A percentile compares a stretch with the other conserved stretches of the same genome.
phyloP scores from a whole-genome alignment of 371 early-diverging fungal species.

The Mortierella sp. region DNA sequence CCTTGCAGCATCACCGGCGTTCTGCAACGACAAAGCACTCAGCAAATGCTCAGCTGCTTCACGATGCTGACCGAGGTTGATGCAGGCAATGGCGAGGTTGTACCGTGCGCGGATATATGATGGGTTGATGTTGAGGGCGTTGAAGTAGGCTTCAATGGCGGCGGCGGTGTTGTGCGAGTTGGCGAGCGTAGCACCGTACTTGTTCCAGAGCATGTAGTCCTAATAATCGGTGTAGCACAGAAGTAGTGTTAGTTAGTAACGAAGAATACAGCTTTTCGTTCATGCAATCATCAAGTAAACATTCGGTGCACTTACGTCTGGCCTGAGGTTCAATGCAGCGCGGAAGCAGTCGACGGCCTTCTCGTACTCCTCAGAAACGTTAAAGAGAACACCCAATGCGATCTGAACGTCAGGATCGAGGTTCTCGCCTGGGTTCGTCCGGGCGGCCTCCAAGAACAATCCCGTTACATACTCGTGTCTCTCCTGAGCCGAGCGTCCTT shows the following conservation, averaged over 20 bases:
- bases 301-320: constrained; percentile 70
- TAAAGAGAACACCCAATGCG: constrained; percentile 94
- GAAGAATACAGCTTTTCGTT: no score
- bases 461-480: constrained; percentile 82
- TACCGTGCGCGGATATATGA: constrained; percentile 95
- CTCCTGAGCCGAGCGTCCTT: constrained; percentile 43
- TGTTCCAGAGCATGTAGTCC: constrained; percentile 97
- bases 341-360: constrained; percentile 98
- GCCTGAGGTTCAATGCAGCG: constrained; percentile 87
- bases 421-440: constrained; percentile 76
- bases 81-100: constrained; percentile 93
- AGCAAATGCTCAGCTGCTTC: constrained; percentile 96
- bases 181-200: constrained; percentile 96
- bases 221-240: constrained; percentile 25
- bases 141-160: constrained; percentile 94
- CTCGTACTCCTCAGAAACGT: constrained; percentile 88
- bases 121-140: constrained; percentile 94
- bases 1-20: constrained; percentile 63
- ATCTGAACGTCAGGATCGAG: constrained; percentile 94
- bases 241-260: background rate
- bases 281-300: background rate
- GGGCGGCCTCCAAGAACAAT: constrained; percentile 85
- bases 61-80: constrained; percentile 87
- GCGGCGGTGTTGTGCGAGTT: constrained; percentile 81
- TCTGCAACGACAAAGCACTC: constrained; percentile 86